Evolutionary conservation across 352 stramenopile species (phyloP).

Genomic region (Globisporangium megalacanthum): DNA sequence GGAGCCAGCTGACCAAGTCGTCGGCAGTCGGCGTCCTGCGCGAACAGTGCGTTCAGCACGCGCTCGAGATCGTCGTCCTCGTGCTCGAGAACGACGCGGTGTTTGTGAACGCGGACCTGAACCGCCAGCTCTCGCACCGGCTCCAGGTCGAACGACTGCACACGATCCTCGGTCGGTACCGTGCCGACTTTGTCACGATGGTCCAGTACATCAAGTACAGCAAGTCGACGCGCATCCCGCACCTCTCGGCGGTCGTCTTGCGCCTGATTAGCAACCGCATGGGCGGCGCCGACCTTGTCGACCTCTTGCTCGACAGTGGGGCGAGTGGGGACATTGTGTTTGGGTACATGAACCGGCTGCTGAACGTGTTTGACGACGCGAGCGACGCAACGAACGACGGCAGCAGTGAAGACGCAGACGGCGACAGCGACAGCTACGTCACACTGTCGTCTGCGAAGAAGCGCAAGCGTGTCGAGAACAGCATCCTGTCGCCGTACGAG

Average conservation of each 20-base stretch:
- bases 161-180: slow-evolving; percentile 65
- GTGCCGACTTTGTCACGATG: slow-evolving; percentile 71
- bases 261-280: slow-evolving; percentile 65
- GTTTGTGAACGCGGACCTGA: slow-evolving; percentile 59
- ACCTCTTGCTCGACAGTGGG: slow-evolving; percentile 64
- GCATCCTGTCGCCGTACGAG: slow-evolving; percentile 40
- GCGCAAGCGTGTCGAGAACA: slow-evolving; percentile 34
- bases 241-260: slow-evolving; percentile 65
- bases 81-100: slow-evolving; percentile 63
- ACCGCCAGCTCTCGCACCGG: slow-evolving; percentile 48
- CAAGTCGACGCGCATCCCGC: slow-evolving; percentile 63
- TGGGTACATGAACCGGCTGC: slow-evolving; percentile 74
- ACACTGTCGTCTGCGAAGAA: slow-evolving; percentile 37
- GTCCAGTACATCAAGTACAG: slow-evolving; percentile 84
- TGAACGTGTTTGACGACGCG: slow-evolving; percentile 58
- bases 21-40: slow-evolving; percentile 40
- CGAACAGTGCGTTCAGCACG: slow-evolving; percentile 68
- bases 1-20: slow-evolving; percentile 49
- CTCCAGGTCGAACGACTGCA: slow-evolving; percentile 76
- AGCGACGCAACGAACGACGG: slow-evolving; percentile 11
- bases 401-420: slow-evolving; percentile 10
- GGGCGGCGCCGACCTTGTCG: slow-evolving; percentile 48
- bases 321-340: slow-evolving; percentile 61
- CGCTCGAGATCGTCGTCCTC: slow-evolving; percentile 71
- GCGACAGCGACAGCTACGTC: slow-evolving; percentile 20